Evolutionary conservation across 257 asterid species (phyloP), one percentile per base, ranked within the genome.

Genomic region (Ocimum tenuiflorum): DNA sequence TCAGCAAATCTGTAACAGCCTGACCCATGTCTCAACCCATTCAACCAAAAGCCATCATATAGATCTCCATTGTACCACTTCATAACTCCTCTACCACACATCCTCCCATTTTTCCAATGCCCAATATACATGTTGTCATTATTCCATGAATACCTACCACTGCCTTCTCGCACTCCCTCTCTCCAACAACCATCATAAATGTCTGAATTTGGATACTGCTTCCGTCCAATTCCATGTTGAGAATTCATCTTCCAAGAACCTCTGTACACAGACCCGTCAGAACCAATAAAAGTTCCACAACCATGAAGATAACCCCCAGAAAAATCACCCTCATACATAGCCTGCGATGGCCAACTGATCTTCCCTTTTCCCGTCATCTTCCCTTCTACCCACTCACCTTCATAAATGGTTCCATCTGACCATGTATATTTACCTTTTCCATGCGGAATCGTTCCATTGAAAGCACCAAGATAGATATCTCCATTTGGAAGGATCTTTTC

Each of bases 121-220:
- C 99, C 99, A 20, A 87, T 85, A 52, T 94, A 94, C 69, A 75
- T 66, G 73, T 85, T 80, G 22, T 87, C 89, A 47, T 72, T 77
- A 43, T 81, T 77, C 99, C 99, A 94, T 7, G 77, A 85, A 80
- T 90, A 94, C 77, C 89, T 78, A 55, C 99, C 99, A 59, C 95
- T 80, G 67, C 99, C 99, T 73, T 90, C 97, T 23, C 91, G 86
- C 57, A 77, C 79, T 67, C 95, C 95, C 73, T 86, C 95, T 85
- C 83, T 86, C 99, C 99, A 90, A 61, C 94, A 81, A 57, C 97
- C 97, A 60, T 94, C 96, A 75, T 90, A 94, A 60, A 85, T 72
- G 73, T 94, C 96, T 38, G 86, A 78, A 77, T 85, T 90, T 22
- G 82, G 79, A 77, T 94, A 94, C 55, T 83, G 81, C 73, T 94